These are phyloP conservation scores for Zygnema circumcarinatum DNA, from an alignment of 139 green algal genomes.

Conservation along the genomic window DNA sequence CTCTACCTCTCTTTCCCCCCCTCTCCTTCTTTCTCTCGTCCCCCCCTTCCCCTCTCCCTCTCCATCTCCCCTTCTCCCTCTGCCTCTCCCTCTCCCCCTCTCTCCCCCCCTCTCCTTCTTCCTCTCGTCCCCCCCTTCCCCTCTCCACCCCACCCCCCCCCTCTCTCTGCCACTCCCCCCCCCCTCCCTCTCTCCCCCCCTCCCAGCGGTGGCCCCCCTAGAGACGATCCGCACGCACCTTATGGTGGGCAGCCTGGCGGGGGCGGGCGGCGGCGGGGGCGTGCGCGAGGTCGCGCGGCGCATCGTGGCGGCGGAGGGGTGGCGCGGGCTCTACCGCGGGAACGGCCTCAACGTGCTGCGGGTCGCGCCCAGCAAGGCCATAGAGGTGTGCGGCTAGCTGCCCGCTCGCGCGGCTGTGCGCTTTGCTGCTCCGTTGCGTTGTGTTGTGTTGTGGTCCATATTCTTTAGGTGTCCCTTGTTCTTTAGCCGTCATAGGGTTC, in stretches of 20 bases:
- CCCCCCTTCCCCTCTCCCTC: too few species aligned
- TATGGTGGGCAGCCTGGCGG: constrained; percentile 59
- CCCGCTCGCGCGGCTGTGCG: too few species aligned
- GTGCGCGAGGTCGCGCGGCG: constrained; percentile 32
- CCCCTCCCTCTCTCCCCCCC: too few species aligned
- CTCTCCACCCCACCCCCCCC: too few species aligned
- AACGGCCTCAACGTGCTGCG: constrained; percentile 53
- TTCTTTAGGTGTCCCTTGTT: neutral
- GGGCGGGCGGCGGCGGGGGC: constrained; percentile 9
- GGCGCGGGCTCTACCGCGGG: constrained; percentile 45
- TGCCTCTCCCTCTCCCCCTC: too few species aligned
- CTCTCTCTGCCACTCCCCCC: neutral
- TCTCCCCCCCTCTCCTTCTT: neutral
- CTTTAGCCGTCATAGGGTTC: too few species aligned
- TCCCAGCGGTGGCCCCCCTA: constrained; percentile 49
- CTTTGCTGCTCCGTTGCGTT: constrained; percentile 4
- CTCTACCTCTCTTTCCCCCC: too few species aligned
- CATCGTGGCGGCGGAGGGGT: constrained; percentile 52
- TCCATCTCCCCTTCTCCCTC: too few species aligned
- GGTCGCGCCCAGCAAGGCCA: constrained; percentile 51
- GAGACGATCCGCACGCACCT: constrained; percentile 57
- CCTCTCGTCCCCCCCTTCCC: too few species aligned
- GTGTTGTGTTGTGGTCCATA: neutral
- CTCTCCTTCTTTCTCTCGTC: too few species aligned
- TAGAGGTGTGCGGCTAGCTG: too few species aligned